These are phyloP conservation scores for Diplodia sapinea DNA, from an alignment of 2,329 filamentous ascomycete species.

Conservation along the genomic window DNA sequence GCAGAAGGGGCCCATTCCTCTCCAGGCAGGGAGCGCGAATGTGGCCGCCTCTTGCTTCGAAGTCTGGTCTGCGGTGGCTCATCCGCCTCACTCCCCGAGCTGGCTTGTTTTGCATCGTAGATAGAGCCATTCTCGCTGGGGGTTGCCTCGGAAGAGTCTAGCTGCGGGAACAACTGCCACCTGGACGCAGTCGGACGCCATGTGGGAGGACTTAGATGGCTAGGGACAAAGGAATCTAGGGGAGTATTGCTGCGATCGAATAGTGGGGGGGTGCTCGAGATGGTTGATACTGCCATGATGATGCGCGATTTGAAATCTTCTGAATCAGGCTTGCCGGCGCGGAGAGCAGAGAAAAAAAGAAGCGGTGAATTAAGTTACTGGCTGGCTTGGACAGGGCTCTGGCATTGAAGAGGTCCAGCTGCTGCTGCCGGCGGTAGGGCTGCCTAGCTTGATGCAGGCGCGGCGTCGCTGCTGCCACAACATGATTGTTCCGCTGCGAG, in stretches of 20 bases:
- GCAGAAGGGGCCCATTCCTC: constrained; percentile 19
- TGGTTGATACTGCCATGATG: constrained; percentile 30
- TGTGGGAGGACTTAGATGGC: background rate
- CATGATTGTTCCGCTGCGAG: constrained; percentile 16
- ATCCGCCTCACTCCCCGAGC: constrained; percentile 12
- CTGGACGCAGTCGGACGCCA: constrained; percentile 10
- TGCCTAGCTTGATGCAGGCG: constrained; percentile 10
- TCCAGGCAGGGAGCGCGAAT: constrained; percentile 6
- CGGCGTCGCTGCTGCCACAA: constrained; percentile 26
- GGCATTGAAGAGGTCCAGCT: constrained; percentile 4
- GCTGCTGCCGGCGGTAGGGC: constrained; percentile 24
- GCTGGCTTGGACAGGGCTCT: background rate
- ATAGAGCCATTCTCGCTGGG: constrained; percentile 32
- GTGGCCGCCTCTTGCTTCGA: constrained; percentile 8
- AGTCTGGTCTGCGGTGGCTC: constrained; percentile 11
- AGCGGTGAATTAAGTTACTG: constrained; percentile 12
- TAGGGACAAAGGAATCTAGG: constrained; percentile 20
- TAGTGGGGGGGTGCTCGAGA: constrained; percentile 19
- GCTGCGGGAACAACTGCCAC: constrained; percentile 24
- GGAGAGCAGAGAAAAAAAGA: constrained; percentile 16
- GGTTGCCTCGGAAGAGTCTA: constrained; percentile 32
- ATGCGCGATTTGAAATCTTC: constrained; percentile 21
- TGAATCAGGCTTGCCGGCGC: constrained; percentile 29
- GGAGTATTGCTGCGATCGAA: constrained; percentile 29
- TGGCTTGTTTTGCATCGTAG: constrained; percentile 18